phyloP scores from a whole-genome alignment of 352 stramenopile species.

The Globisporangium takayamanum region DNA sequence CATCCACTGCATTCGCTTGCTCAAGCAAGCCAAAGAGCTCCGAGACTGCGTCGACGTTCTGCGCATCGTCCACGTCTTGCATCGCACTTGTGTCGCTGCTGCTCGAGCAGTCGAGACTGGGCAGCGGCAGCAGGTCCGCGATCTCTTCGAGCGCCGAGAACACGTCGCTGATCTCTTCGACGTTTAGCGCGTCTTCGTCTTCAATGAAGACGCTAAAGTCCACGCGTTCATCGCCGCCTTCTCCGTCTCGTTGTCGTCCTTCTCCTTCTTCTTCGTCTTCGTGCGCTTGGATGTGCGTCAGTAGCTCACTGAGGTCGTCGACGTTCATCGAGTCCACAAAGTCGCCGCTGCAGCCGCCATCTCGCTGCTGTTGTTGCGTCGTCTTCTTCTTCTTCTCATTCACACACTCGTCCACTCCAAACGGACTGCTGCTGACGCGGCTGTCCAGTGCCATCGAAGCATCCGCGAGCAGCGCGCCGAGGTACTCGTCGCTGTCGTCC shows the following conservation, averaged over 20 bases:
- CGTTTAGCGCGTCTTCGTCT: slow-evolving; percentile 41
- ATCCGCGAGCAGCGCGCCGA: slow-evolving; percentile 1
- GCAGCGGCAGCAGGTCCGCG: not conserved
- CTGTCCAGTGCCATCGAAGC: slow-evolving; percentile 5
- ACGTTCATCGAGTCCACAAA: slow-evolving; percentile 36
- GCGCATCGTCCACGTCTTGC: slow-evolving; percentile 10
- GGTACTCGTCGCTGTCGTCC: not conserved
- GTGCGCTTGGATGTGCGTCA: slow-evolving; percentile 44
- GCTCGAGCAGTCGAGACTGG: not conserved
- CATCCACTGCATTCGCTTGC: not conserved
- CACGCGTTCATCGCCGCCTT: slow-evolving; percentile 5
- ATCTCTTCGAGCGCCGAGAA: slow-evolving; percentile 33
- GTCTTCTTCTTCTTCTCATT: slow-evolving; percentile 18
- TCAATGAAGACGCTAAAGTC: slow-evolving; percentile 48
- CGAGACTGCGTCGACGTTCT: slow-evolving; percentile 25
- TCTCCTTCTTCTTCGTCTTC: slow-evolving; percentile 12
- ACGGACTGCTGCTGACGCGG: slow-evolving; percentile 6
- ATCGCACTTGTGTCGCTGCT: not conserved
- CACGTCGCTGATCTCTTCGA: slow-evolving; percentile 52
- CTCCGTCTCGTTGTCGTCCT: not conserved
- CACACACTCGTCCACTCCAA: slow-evolving; percentile 12
- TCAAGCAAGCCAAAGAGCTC: slow-evolving; percentile 4
- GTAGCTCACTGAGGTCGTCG: slow-evolving; percentile 48
- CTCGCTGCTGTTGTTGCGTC: slow-evolving; percentile 1
- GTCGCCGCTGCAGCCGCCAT: slow-evolving; percentile 6